Percentiles rank a stretch among this genome's conserved stretches.
Conservation (phyloP, 805 yeast genomes). For the Teunomyces lycoperdinae region DNA sequence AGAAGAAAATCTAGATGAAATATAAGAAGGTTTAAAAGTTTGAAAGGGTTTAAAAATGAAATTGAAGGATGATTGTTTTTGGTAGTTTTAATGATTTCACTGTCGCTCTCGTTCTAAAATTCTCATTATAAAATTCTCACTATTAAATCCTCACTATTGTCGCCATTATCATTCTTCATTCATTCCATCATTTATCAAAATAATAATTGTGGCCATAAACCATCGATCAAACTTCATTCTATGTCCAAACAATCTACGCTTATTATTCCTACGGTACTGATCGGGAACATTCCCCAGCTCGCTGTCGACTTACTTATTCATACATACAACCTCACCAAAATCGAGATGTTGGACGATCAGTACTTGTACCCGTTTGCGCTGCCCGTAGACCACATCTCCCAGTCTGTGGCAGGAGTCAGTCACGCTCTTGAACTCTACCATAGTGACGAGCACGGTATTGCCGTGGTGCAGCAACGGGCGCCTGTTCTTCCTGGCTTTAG, state of each 20-base stretch:
- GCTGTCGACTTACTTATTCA: constrained; percentile 70
- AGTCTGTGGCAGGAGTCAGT: constrained; percentile 37
- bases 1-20: too few species aligned
- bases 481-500: constrained; percentile 73
- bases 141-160: neutral
- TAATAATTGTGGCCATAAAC: too few species aligned
- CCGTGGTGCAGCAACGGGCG: constrained; percentile 77
- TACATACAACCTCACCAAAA: constrained; percentile 49
- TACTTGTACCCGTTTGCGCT: constrained; percentile 80
- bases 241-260: constrained; percentile 30
- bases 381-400: constrained; percentile 53
- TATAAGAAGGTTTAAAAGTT: too few species aligned
- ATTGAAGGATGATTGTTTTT: too few species aligned
- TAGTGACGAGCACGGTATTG: constrained; percentile 37
- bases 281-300: constrained; percentile 89
- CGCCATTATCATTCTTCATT: too few species aligned
- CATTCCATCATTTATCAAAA: neutral
- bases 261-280: constrained; percentile 77
- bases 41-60: too few species aligned
- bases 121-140: too few species aligned
- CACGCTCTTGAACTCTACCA: constrained; percentile 67
- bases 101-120: too few species aligned
- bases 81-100: too few species aligned
- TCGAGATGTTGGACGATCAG: constrained; percentile 56
- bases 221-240: too few species aligned